Percentiles rank a stretch among this genome's conserved stretches.
phyloP scores from a whole-genome alignment of 805 yeast genomes.

The Hermanozyma aechmeae region DNA sequence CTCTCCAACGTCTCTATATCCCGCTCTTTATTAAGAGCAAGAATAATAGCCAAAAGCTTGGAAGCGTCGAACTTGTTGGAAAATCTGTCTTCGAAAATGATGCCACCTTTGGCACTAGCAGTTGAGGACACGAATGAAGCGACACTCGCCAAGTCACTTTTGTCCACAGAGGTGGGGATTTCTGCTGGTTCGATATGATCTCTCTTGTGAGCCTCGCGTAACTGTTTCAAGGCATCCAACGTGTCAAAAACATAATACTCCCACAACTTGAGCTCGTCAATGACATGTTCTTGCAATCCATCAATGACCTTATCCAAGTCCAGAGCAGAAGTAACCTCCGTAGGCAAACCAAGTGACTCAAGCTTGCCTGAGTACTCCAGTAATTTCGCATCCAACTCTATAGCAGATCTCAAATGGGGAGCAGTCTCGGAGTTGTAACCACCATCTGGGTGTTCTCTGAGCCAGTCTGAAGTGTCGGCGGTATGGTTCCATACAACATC shows the following conservation, averaged over 20 bases:
- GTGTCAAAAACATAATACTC: slow-evolving; percentile 75
- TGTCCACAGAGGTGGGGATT: slow-evolving; percentile 35
- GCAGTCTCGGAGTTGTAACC: slow-evolving; percentile 85
- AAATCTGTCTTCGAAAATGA: slow-evolving; percentile 42
- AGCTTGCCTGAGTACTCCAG: slow-evolving; percentile 55
- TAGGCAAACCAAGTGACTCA: slow-evolving; percentile 52
- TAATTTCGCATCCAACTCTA: slow-evolving; percentile 69
- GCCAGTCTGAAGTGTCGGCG: slow-evolving; percentile 83
- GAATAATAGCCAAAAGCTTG: slow-evolving; percentile 45
- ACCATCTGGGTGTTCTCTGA: slow-evolving; percentile 76
- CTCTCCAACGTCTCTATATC: slow-evolving; percentile 17
- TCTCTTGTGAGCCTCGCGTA: slow-evolving; percentile 30
- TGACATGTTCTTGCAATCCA: slow-evolving; percentile 60
- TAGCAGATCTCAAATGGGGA: slow-evolving; percentile 79
- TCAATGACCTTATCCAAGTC: slow-evolving; percentile 59
- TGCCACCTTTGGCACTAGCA: slow-evolving; percentile 29
- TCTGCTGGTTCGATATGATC: slow-evolving; percentile 19
- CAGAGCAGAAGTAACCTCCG: slow-evolving; percentile 35
- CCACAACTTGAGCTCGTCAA: slow-evolving; percentile 69
- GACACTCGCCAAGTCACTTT: slow-evolving; percentile 29
- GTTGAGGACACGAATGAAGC: slow-evolving; percentile 38
- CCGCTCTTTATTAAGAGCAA: slow-evolving; percentile 10
- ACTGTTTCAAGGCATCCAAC: slow-evolving; percentile 23
- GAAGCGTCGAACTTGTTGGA: slow-evolving; percentile 44
- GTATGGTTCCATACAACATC: slow-evolving; percentile 95